Percentiles rank a stretch among this genome's conserved stretches.
Evolutionary conservation across 768 basidiomycete species (phyloP).

Genomic region (Tricholoma sp.): DNA sequence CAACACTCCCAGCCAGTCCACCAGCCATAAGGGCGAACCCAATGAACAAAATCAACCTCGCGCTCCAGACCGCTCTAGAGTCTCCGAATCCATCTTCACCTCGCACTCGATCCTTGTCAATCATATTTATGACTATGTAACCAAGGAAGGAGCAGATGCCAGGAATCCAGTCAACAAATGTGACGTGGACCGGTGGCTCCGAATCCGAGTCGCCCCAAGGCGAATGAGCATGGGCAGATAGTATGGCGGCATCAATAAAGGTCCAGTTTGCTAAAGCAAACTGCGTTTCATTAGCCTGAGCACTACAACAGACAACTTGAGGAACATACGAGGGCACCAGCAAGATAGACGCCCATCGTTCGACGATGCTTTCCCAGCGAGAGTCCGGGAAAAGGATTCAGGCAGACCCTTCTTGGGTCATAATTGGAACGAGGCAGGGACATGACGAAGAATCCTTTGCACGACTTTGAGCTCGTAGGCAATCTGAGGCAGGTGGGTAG

Average conservation of each 20-base stretch:
- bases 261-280: conserved; percentile 95
- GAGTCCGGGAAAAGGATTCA: conserved; percentile 81
- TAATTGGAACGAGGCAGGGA: conserved; percentile 69
- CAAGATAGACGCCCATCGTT: conserved; percentile 83
- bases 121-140: conserved; percentile 87
- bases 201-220: conserved; percentile 69
- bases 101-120: conserved; percentile 87
- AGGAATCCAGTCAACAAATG: conserved; percentile 96
- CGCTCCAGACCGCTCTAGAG: conserved; percentile 84
- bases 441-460: conserved; percentile 28
- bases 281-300: conserved; percentile 32
- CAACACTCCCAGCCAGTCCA: conserved; percentile 94
- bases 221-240: conserved; percentile 80
- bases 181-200: conserved; percentile 64
- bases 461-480: conserved; percentile 1
- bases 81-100: conserved; percentile 81
- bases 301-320: background rate
- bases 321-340: conserved; percentile 80
- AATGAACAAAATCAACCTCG: conserved; percentile 85
- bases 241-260: conserved; percentile 88
- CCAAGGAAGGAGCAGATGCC: conserved; percentile 91
- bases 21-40: conserved; percentile 98
- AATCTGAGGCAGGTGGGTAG: conserved; percentile 6
- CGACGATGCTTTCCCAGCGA: conserved; percentile 74
- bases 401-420: conserved; percentile 82